Evolutionary conservation across 116 monocot genomes (phyloP).

Genomic region (Cymodocea nodosa): DNA sequence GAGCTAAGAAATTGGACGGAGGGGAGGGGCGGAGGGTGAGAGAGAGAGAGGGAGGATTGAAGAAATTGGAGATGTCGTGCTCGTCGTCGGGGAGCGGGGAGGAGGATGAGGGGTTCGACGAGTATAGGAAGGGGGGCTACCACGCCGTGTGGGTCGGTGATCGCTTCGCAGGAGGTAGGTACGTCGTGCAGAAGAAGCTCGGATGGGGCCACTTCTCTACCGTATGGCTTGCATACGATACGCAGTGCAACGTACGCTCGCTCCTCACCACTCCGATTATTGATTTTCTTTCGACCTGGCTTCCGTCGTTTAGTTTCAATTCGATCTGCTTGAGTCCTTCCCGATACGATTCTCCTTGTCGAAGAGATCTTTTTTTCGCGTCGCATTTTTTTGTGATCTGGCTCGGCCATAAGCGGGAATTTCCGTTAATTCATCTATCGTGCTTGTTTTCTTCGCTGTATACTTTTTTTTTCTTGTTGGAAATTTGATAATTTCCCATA

Average conservation of each 20-base stretch:
- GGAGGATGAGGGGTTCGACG: constrained; percentile 75
- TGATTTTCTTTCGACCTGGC: not conserved
- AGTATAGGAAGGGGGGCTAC: constrained; percentile 77
- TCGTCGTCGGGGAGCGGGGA: constrained; percentile 48
- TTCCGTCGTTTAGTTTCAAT: no score
- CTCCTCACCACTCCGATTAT: no score
- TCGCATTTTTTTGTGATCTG: not conserved
- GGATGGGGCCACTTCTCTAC: constrained; percentile 94
- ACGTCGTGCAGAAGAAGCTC: constrained; percentile 75
- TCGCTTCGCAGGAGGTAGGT: constrained; percentile 45
- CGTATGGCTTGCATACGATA: constrained; percentile 93
- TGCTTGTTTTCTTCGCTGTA: no score
- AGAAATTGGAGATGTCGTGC: constrained; percentile 35
- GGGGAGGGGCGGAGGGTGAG: no score
- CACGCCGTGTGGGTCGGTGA: constrained; percentile 71
- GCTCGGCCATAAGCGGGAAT: not conserved
- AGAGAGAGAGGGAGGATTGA: not conserved
- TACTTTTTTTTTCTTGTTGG: no score
- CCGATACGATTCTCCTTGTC: not conserved
- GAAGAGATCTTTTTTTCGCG: not conserved
- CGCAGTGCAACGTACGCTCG: constrained; percentile 23
- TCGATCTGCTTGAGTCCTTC: not conserved
- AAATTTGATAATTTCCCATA: no score
- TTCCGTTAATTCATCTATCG: no score
- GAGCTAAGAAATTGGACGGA: not conserved